Conservation (phyloP, 2,329 filamentous ascomycete species). For the Trichoderma sp. region DNA sequence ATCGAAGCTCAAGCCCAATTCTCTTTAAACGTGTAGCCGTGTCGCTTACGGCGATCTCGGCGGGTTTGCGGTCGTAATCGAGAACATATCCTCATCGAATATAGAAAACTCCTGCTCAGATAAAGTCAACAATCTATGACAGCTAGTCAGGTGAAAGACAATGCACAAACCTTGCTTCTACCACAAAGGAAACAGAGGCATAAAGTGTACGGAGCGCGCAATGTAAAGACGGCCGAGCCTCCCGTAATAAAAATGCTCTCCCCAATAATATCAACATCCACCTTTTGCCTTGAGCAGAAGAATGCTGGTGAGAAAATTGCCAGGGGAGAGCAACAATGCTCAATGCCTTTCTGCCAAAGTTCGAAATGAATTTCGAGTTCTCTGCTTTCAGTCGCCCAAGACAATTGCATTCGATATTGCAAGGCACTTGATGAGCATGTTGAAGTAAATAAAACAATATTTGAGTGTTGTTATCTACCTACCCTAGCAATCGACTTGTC, state of each 20-base stretch:
- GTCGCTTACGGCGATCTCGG: not conserved
- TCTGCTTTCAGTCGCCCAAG: not conserved
- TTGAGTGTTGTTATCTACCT: not conserved
- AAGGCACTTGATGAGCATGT: not conserved
- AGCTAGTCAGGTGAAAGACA: no score
- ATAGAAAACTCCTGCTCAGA: no score
- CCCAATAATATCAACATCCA: not conserved
- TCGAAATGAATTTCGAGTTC: not conserved
- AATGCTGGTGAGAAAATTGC: not conserved
- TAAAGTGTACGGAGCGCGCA: no score
- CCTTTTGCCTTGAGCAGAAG: not conserved
- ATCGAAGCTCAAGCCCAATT: not conserved
- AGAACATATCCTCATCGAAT: no score
- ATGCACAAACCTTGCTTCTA: no score
- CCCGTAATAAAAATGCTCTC: no score
- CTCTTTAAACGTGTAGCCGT: not conserved
- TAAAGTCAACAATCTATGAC: no score
- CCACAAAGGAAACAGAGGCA: no score
- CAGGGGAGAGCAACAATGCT: not conserved
- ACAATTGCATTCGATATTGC: not conserved
- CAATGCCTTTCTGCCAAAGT: not conserved
- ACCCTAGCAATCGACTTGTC: not conserved
- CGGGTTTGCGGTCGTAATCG: no score
- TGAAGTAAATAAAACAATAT: not conserved
- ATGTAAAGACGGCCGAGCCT: no score